Evolutionary conservation across 1,284 basidiomycete genomes (phyloP).

Genomic region (Microbotryomycetes sp.): DNA sequence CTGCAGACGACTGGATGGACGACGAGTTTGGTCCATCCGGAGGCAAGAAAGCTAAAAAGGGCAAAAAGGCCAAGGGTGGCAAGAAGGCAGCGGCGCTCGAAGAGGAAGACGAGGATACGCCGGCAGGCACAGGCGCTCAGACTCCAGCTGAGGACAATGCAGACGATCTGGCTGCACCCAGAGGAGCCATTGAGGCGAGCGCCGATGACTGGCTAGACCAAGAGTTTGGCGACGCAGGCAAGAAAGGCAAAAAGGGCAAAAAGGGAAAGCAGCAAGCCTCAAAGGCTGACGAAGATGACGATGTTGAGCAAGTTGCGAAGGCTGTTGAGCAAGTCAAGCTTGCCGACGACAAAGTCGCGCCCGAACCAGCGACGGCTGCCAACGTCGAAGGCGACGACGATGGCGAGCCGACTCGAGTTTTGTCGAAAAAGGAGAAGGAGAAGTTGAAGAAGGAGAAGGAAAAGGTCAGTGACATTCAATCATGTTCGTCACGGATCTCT

Average conservation of each 20-base stretch:
- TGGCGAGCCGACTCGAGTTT: slow-evolving; percentile 50
- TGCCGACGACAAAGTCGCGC: background rate
- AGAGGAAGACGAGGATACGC: slow-evolving; percentile 13
- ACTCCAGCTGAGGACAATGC: slow-evolving; percentile 3
- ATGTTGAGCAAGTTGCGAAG: slow-evolving; percentile 26
- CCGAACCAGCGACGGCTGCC: slow-evolving; percentile 2
- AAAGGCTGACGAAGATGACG: slow-evolving; percentile 31
- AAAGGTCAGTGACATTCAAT: slow-evolving; percentile 54
- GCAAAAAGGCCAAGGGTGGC: slow-evolving; percentile 47
- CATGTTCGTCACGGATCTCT: background rate
- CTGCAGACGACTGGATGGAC: slow-evolving; percentile 58
- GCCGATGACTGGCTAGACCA: background rate
- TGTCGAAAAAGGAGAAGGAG: slow-evolving; percentile 89
- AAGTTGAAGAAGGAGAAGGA: slow-evolving; percentile 88
- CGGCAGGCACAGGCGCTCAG: background rate
- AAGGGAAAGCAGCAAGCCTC: slow-evolving; percentile 8
- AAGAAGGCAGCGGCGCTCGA: slow-evolving; percentile 29
- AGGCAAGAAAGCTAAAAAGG: slow-evolving; percentile 51
- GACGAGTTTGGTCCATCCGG: slow-evolving; percentile 59
- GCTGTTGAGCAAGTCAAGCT: slow-evolving; percentile 12
- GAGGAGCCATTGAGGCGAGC: slow-evolving; percentile 2
- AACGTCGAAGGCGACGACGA: slow-evolving; percentile 46
- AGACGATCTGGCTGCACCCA: slow-evolving; percentile 4
- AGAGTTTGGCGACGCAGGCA: background rate
- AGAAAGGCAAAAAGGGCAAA: slow-evolving; percentile 2